Conservation (phyloP, 1,284 basidiomycete genomes). For the Boletus hoseneyae region DNA sequence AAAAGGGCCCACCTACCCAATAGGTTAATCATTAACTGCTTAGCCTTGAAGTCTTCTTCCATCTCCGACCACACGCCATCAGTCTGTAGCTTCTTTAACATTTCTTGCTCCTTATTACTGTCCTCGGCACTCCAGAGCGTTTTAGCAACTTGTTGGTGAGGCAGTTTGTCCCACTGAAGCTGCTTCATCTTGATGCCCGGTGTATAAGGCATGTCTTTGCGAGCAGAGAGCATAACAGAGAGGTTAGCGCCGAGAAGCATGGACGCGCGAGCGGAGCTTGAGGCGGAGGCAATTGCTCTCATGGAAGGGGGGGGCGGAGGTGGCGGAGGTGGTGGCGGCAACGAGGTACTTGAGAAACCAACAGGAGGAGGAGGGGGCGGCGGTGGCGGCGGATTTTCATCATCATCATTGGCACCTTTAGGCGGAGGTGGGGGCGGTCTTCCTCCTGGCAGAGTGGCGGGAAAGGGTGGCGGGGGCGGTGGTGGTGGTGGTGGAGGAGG, state of each 20-base stretch:
- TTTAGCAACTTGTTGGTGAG: conserved; percentile 77
- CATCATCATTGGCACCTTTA: conserved; percentile 35
- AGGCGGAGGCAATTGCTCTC: conserved; percentile 38
- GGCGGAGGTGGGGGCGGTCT: conserved; percentile 14
- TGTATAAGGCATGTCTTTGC: conserved; percentile 85
- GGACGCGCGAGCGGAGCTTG: conserved; percentile 58
- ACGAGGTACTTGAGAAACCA: conserved; percentile 33
- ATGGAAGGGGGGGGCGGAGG: conserved; percentile 38
- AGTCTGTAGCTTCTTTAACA: conserved; percentile 73
- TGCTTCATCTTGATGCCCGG: conserved; percentile 96
- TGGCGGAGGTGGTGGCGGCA: conserved; percentile 45
- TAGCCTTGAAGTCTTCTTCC: conserved; percentile 98
- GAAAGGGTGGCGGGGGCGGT: conserved; percentile 31
- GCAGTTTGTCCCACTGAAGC: conserved; percentile 97
- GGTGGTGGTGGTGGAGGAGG: background rate
- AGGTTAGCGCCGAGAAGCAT: conserved; percentile 56
- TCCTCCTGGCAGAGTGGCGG: conserved; percentile 14
- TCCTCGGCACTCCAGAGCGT: conserved; percentile 83
- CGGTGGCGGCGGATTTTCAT: conserved; percentile 8
- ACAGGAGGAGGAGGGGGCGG: conserved; percentile 38
- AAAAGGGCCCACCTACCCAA: conserved; percentile 50
- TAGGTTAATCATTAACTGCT: conserved; percentile 84
- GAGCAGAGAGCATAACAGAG: conserved; percentile 51
- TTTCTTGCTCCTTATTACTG: conserved; percentile 67
- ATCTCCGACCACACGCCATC: conserved; percentile 94